Conservation (phyloP, 202 grass and related monocot species). For the Hordeum pubiflorum region DNA sequence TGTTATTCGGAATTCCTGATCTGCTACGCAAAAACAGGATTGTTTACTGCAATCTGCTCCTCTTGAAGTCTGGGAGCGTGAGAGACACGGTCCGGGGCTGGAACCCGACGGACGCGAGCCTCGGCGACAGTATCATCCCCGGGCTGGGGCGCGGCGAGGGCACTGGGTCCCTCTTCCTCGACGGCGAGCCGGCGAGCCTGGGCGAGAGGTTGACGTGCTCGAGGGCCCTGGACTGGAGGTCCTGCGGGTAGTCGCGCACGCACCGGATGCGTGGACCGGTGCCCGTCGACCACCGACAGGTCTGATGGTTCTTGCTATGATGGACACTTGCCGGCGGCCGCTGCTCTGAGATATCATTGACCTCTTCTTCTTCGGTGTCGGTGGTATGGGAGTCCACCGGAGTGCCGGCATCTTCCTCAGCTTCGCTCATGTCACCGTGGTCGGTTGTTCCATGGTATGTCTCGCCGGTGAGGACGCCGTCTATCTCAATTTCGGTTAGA, state of each 20-base stretch:
- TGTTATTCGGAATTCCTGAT: background rate
- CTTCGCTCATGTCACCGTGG: conserved; percentile 39
- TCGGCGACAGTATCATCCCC: conserved; percentile 62
- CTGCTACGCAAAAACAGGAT: background rate
- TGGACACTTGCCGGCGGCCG: background rate
- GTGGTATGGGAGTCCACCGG: background rate
- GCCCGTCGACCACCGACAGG: conserved; percentile 48
- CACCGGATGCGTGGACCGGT: conserved; percentile 62
- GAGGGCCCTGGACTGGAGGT: conserved; percentile 80
- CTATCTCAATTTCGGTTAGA: background rate
- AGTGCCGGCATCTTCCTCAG: conserved; percentile 22
- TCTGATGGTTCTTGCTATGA: conserved; percentile 22
- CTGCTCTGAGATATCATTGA: background rate
- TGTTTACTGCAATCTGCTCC: conserved; percentile 41
- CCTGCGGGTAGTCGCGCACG: conserved; percentile 80
- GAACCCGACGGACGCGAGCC: conserved; percentile 51
- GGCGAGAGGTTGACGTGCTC: conserved; percentile 98
- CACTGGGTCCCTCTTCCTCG: conserved; percentile 57
- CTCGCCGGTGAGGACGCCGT: background rate
- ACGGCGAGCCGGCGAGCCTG: conserved; percentile 25
- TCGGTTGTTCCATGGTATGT: background rate
- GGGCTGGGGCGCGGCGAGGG: conserved; percentile 71
- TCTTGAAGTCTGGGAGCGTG: conserved; percentile 56
- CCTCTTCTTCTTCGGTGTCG: conserved; percentile 3
- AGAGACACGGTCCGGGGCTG: conserved; percentile 44